A percentile compares a stretch with the other conserved stretches of the same genome.
These are phyloP conservation scores for Lophiostoma macrostomum DNA, from an alignment of 495 filamentous ascomycete genomes.

Conservation along the genomic window DNA sequence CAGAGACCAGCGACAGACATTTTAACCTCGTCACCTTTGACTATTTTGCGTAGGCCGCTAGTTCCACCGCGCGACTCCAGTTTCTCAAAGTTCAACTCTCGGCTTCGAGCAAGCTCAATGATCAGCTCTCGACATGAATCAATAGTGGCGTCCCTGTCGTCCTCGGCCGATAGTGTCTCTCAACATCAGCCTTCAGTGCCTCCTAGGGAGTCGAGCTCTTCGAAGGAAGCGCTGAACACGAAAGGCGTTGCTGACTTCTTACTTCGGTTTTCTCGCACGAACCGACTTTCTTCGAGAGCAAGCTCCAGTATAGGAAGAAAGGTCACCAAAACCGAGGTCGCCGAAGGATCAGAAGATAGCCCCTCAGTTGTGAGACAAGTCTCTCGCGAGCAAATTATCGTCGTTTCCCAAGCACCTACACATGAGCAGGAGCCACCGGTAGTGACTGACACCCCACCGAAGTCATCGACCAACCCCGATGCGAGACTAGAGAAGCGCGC, in stretches of 20 bases:
- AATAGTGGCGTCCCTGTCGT: slow-evolving; percentile 9
- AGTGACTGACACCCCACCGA: background rate
- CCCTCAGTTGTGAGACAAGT: background rate
- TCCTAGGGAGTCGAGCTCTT: slow-evolving; percentile 26
- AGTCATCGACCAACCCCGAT: background rate
- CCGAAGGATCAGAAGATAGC: background rate
- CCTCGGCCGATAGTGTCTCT: background rate
- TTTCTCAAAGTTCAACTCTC: slow-evolving; percentile 6
- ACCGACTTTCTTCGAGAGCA: slow-evolving; percentile 1
- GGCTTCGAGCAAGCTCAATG: slow-evolving; percentile 11
- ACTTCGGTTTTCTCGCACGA: slow-evolving; percentile 16
- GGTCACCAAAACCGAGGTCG: background rate
- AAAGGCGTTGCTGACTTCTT: slow-evolving; percentile 29
- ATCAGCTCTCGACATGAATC: slow-evolving; percentile 8
- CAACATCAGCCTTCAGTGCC: slow-evolving; percentile 21
- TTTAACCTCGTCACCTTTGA: slow-evolving; percentile 2
- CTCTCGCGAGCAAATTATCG: background rate
- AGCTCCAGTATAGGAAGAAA: slow-evolving; percentile 5
- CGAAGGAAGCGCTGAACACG: slow-evolving; percentile 28
- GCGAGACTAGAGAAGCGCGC: background rate
- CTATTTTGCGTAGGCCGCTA: slow-evolving; percentile 5
- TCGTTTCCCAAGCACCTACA: no score
- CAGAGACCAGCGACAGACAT: slow-evolving; percentile 17
- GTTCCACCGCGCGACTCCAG: slow-evolving; percentile 16
- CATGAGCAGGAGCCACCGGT: background rate